Percentiles rank a stretch among this genome's conserved stretches.
phyloP scores from a whole-genome alignment of 495 filamentous ascomycete species.

The Podospora fimiseda region DNA sequence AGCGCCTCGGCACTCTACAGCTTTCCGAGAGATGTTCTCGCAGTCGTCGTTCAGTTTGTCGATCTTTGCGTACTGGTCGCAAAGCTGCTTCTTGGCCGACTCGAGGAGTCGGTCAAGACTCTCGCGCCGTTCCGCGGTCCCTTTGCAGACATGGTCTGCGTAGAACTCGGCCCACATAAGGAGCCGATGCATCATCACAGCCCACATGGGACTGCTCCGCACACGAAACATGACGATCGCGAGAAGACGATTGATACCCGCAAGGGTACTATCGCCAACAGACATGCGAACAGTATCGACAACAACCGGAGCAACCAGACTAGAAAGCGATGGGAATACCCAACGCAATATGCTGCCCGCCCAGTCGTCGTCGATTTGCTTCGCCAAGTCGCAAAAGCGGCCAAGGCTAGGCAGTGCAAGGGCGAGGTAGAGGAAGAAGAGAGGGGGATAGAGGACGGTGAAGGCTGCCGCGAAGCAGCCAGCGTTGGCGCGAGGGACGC shows the following conservation, averaged over 20 bases:
- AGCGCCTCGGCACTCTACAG: background rate
- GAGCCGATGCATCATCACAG: background rate
- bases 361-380: background rate
- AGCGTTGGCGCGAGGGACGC: background rate
- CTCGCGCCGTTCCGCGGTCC: background rate
- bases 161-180: background rate
- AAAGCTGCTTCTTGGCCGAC: background rate
- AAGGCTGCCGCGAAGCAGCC: background rate
- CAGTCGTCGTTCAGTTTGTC: background rate
- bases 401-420: background rate
- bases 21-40: background rate
- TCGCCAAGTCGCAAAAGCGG: background rate
- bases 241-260: background rate
- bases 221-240: background rate
- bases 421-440: background rate
- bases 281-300: no score
- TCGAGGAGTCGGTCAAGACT: background rate
- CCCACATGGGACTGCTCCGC: background rate
- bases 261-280: background rate
- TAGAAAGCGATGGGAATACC: no score
- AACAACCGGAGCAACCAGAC: no score
- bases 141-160: conserved; percentile 7
- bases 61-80: conserved; percentile 1
- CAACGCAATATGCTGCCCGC: background rate
- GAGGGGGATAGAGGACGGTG: background rate